These are phyloP conservation scores for Adansonia grandidieri DNA, from an alignment of 441 rosid genomes.

Conservation along the genomic window DNA sequence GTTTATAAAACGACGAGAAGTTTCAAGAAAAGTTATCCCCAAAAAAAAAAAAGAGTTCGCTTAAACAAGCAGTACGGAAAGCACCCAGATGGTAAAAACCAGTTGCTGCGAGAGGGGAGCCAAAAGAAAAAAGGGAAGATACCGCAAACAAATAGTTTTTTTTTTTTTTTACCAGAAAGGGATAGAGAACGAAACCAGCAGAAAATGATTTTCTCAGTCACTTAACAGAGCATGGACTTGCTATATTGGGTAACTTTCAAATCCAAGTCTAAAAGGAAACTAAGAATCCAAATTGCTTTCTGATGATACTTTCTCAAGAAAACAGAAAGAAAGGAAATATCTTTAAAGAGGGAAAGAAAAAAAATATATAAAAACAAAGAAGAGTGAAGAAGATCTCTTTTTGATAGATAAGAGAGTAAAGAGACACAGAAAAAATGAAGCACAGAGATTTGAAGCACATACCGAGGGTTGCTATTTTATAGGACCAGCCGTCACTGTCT, in stretches of 20 bases:
- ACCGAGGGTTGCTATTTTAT: constrained; percentile 47
- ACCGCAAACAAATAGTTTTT: constrained; percentile 18
- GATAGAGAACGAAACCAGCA: constrained; percentile 22
- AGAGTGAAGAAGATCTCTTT: not conserved
- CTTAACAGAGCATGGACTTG: not conserved
- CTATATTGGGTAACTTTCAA: constrained; percentile 19
- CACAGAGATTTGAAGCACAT: constrained; percentile 20
- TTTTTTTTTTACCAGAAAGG: constrained; percentile 26
- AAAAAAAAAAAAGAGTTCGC: constrained; percentile 21
- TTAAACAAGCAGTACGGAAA: constrained; percentile 23
- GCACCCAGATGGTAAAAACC: constrained; percentile 15
- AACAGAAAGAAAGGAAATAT: constrained; percentile 3
- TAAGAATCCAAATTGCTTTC: constrained; percentile 13
- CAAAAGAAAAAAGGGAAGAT: constrained; percentile 9
- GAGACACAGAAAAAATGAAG: constrained; percentile 22
- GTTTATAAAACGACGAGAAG: constrained; percentile 47
- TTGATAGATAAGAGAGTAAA: constrained; percentile 25
- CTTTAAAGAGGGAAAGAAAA: not conserved
- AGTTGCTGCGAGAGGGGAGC: constrained; percentile 4
- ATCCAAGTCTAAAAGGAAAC: constrained; percentile 1
- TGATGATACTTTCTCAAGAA: constrained; percentile 11
- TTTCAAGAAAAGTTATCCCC: constrained; percentile 53
- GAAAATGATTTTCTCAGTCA: constrained; percentile 13
- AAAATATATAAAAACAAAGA: not conserved
- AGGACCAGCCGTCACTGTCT: constrained; percentile 45